A percentile compares a stretch with the other conserved stretches of the same genome.
Conservation (phyloP, 108 stramenopile genomes). For the Skeletonema grethae region DNA sequence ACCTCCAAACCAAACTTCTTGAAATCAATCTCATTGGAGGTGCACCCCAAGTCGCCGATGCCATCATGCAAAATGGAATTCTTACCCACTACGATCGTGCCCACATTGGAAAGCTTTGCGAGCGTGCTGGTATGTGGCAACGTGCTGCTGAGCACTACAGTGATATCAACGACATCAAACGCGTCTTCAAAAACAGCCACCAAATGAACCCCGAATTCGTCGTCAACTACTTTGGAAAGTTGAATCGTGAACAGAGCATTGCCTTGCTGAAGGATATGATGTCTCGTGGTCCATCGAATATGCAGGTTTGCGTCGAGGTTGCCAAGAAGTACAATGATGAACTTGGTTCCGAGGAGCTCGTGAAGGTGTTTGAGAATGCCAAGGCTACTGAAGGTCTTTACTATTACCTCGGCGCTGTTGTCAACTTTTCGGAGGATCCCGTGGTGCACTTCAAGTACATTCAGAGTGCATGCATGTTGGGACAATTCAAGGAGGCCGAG, state of each 20-base stretch:
- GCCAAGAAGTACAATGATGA: slow-evolving; percentile 99
- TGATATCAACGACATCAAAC: slow-evolving; percentile 98
- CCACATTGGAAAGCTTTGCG: slow-evolving; percentile 98
- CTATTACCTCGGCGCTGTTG: slow-evolving; percentile 97
- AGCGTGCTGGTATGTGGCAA: slow-evolving; percentile 98
- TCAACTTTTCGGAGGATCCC: slow-evolving; percentile 96
- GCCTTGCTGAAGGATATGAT: slow-evolving; percentile 96
- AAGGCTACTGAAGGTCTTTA: slow-evolving; percentile 97
- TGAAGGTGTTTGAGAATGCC: slow-evolving; percentile 95
- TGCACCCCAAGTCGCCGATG: slow-evolving; percentile 99
- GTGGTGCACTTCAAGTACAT: slow-evolving; percentile 99
- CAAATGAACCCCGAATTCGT: slow-evolving; percentile 97
- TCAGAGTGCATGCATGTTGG: slow-evolving; percentile 92
- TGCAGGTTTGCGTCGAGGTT: slow-evolving; percentile 96
- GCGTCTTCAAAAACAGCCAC: slow-evolving; percentile 94
- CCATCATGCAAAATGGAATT: slow-evolving; percentile 98
- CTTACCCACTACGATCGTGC: slow-evolving; percentile 97
- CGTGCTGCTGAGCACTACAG: slow-evolving; percentile 99
- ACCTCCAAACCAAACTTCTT: slow-evolving; percentile 99
- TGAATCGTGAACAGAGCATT: slow-evolving; percentile 93
- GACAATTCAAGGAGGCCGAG: slow-evolving; percentile 97
- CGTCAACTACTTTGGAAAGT: slow-evolving; percentile 95
- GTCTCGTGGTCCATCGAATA: slow-evolving; percentile 90
- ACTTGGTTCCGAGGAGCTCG: slow-evolving; percentile 92
- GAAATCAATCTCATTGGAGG: slow-evolving; percentile 99